Evolutionary conservation across 2,329 filamentous ascomycete genomes (phyloP).

Genomic region (Periconia sp.): DNA sequence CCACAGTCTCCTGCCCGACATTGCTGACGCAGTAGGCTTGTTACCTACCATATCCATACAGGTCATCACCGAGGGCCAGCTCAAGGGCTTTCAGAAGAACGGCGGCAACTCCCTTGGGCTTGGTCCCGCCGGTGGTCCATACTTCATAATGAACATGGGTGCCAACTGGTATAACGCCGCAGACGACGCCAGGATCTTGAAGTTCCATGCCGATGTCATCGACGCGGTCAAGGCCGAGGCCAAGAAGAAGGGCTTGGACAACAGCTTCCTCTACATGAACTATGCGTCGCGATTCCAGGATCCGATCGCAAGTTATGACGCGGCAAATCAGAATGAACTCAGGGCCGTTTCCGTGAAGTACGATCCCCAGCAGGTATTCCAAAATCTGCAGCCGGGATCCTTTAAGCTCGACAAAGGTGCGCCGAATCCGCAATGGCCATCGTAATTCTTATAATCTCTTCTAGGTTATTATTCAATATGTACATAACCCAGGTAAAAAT

Average conservation of each 20-base stretch:
- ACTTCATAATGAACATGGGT: slow-evolving; percentile 18
- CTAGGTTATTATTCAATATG: neutral
- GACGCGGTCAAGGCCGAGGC: slow-evolving; percentile 6
- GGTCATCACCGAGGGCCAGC: slow-evolving; percentile 24
- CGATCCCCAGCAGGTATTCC: slow-evolving; percentile 45
- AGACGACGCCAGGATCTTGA: slow-evolving; percentile 26
- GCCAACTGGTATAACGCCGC: slow-evolving; percentile 21
- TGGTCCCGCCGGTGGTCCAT: slow-evolving; percentile 17
- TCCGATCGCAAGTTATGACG: slow-evolving; percentile 46
- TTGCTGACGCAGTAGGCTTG: slow-evolving; percentile 20
- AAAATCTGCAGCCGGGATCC: slow-evolving; percentile 46
- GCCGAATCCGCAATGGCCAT: slow-evolving; percentile 5
- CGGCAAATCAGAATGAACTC: slow-evolving; percentile 37
- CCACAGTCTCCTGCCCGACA: slow-evolving; percentile 19
- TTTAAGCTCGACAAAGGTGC: slow-evolving; percentile 42
- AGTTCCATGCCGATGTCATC: slow-evolving; percentile 17
- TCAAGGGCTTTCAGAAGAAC: slow-evolving; percentile 21
- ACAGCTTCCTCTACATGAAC: slow-evolving; percentile 50
- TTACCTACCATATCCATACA: slow-evolving; percentile 26
- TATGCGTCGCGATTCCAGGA: slow-evolving; percentile 50
- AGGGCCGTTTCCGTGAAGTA: slow-evolving; percentile 39
- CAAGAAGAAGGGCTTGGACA: slow-evolving; percentile 9
- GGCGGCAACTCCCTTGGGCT: slow-evolving; percentile 38
- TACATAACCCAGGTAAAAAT: no score
- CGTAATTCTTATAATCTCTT: neutral